Evolutionary conservation across 202 grass and related monocot species (phyloP).

Genomic region (Brachypodium distachyon): DNA sequence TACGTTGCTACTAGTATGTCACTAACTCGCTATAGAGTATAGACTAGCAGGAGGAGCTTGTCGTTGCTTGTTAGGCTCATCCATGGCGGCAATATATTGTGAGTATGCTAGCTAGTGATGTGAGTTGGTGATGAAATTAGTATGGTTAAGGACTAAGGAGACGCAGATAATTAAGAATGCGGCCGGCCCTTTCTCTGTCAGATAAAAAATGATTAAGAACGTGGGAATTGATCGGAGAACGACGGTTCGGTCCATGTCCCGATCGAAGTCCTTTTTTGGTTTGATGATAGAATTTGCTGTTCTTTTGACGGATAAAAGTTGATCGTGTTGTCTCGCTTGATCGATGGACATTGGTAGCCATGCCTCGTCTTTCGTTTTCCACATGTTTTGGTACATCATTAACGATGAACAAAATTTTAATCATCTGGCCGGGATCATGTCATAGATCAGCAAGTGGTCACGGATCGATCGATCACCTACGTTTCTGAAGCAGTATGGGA

Average conservation of each 20-base stretch:
- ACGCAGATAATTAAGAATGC: too few species aligned
- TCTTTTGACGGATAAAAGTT: background rate
- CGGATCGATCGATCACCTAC: too few species aligned
- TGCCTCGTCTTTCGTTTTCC: background rate
- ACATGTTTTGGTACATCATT: too few species aligned
- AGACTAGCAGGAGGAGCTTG: background rate
- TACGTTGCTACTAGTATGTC: background rate
- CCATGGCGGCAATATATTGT: constrained; percentile 1
- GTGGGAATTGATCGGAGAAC: background rate
- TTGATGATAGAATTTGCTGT: background rate
- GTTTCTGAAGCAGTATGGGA: too few species aligned
- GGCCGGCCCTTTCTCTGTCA: too few species aligned
- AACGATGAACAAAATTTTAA: too few species aligned
- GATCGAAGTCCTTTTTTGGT: background rate
- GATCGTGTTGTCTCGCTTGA: background rate
- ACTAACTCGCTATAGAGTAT: too few species aligned
- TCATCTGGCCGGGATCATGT: too few species aligned
- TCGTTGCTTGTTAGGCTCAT: background rate
- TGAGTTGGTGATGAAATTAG: background rate
- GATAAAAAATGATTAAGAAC: too few species aligned
- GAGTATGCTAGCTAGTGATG: background rate
- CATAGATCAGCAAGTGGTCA: too few species aligned
- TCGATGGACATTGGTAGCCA: background rate
- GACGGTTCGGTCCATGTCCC: background rate
- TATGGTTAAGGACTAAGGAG: too few species aligned